Evolutionary conservation across 345 rosid species (phyloP).

Genomic region (Syzygium jambos): DNA sequence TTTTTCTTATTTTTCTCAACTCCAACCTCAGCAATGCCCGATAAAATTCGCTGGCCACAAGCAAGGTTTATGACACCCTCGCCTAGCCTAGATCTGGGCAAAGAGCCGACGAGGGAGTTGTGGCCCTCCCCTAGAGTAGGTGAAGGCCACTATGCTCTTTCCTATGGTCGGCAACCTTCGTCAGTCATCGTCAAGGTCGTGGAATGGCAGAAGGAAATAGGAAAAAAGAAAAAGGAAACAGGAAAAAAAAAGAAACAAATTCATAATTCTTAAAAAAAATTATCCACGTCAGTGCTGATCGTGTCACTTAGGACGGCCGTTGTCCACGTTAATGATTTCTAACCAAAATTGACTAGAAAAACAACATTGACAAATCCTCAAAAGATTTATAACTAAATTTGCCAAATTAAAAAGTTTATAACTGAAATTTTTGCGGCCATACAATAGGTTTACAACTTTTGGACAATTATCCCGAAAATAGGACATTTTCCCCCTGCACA

Average conservation of each 20-base stretch:
- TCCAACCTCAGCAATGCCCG: fast-evolving
- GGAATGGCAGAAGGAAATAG: neutral
- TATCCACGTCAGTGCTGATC: fast-evolving
- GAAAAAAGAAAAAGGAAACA: neutral
- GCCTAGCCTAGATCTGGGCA: neutral
- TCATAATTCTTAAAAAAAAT: fast-evolving
- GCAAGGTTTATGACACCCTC: neutral
- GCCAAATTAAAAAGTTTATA: neutral
- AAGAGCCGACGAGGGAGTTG: neutral
- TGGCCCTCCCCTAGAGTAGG: neutral
- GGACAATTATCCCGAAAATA: neutral
- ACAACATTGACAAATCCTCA: neutral
- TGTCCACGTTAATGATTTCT: neutral
- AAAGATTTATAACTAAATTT: neutral
- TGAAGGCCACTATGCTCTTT: neutral
- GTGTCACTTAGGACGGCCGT: fast-evolving
- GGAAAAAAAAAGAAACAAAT: neutral
- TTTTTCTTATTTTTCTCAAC: neutral
- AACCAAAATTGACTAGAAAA: fast-evolving
- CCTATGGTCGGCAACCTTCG: neutral
- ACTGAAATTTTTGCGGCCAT: fast-evolving
- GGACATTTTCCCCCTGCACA: neutral
- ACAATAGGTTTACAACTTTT: neutral
- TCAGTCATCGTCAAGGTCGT: neutral
- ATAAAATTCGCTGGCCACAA: neutral